These are phyloP conservation scores for Bolboschoenoplectus hybrid DNA, from an alignment of 202 grass and related monocot genomes.

Conservation along the genomic window DNA sequence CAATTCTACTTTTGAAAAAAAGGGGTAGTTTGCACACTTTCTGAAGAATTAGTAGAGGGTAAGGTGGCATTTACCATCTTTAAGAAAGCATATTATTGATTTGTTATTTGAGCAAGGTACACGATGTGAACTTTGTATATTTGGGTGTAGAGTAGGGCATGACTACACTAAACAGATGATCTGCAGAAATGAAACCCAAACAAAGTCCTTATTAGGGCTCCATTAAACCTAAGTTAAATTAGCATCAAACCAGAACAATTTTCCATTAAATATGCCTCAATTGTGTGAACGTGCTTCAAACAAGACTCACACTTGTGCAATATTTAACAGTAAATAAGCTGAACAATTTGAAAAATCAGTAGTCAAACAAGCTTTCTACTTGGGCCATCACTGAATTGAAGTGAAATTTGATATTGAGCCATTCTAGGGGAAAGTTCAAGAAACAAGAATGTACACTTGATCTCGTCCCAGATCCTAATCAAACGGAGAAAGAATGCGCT, in stretches of 20 bases:
- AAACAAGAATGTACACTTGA: not conserved
- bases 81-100: not conserved
- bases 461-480: not conserved
- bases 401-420: not conserved
- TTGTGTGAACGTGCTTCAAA: not conserved
- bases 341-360: not conserved
- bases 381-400: not conserved
- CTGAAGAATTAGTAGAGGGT: not conserved
- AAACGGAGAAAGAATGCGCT: not conserved
- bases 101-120: not conserved
- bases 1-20: not conserved
- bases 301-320: not conserved
- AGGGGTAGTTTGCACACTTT: not conserved
- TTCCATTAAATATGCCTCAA: not conserved
- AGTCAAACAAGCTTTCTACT: slow-evolving; percentile 6
- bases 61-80: not conserved
- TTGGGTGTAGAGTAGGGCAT: not conserved
- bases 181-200: not conserved
- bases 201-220: not conserved
- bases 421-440: not conserved
- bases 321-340: not conserved
- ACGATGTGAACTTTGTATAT: not conserved
- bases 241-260: not conserved
- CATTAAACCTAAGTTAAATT: too few species aligned
- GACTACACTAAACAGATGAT: not conserved